Conservation (phyloP, 1,139 yeast genomes). For the Kluyveromyces marxianus region DNA sequence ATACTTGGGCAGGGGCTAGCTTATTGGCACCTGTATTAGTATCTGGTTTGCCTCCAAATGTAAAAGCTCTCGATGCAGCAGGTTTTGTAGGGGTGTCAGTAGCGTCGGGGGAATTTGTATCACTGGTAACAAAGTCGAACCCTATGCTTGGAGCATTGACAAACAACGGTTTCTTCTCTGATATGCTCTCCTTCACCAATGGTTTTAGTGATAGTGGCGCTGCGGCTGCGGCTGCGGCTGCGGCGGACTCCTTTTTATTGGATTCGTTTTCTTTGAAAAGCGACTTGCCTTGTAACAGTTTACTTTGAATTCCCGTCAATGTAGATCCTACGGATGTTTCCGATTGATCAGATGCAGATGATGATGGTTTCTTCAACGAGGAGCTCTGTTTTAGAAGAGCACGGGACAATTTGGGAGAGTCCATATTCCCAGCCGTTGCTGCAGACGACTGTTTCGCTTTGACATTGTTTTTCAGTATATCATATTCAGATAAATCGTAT, state of each 20-base stretch:
- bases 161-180: background rate
- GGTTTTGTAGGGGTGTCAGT: constrained; percentile 1
- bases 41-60: background rate
- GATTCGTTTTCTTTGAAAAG: background rate
- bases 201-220: constrained; percentile 1
- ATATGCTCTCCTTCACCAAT: background rate
- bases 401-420: constrained; percentile 8
- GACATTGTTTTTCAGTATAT: constrained; percentile 12
- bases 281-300: background rate
- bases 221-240: background rate
- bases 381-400: constrained; percentile 1
- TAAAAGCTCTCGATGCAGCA: background rate
- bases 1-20: background rate
- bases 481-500: constrained; percentile 22
- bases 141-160: constrained; percentile 4
- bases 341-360: background rate
- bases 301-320: background rate
- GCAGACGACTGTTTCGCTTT: background rate
- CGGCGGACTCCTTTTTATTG: background rate
- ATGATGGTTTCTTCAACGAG: background rate
- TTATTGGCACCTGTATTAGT: background rate
- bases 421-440: constrained; percentile 4
- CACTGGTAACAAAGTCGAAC: constrained; percentile 2
- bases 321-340: background rate
- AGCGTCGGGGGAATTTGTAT: background rate